Base-by-base conservation (phyloP, 139 green algal species). In the Bryopsis sp. region DNA sequence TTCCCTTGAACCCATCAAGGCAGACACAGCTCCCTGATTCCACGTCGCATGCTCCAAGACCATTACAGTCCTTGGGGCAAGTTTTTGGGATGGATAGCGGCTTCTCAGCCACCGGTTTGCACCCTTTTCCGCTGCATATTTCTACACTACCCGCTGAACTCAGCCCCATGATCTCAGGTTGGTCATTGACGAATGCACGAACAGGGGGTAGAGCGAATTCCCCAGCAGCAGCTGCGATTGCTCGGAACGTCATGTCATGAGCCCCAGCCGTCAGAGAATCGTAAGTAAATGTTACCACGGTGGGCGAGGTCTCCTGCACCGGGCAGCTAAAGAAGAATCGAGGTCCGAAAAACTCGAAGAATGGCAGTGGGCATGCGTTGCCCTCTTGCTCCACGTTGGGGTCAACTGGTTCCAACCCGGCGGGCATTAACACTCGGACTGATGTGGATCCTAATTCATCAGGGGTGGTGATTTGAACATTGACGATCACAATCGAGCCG, bases 321-420 rank as follows among this genome's bases (percentile, higher is more conserved):
- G 48, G 48, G 33, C 48, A 61, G 8, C 19, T 61, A 8, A 7
- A 22, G 29, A 22, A 5, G 43, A 26, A 46, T 26, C n/a, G 43
- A 33, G n/a, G 43, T 22, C 29, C 4, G 15, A 61, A 26, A 29
- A 29, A 28, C 15, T 5, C 7, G 58, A 65, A 39, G 24, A 61
- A 61, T 8, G 48, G 48, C 29, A 61, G 24, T 61, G 48, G 48
- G 33, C 48, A 61, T 7, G 29, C 48, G 48, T 22, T 32, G 50
- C 59, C 59, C 31, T 46, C 59, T 2, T 81, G n/a, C 39, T 76
- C 77, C 2, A 85, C 34, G 48, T 79, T 80, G 2, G 80, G 79
- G 62, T 89, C 81, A 3, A 87, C 24, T 15, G 84, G 82, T 47
- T 90, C 84, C 63, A 90, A 75, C 1, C 84, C 84, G 0, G 54